Evolutionary conservation across 1,284 basidiomycete species (phyloP), one percentile per base, ranked within the genome.

Genomic region (Rhodotorula sp.): DNA sequence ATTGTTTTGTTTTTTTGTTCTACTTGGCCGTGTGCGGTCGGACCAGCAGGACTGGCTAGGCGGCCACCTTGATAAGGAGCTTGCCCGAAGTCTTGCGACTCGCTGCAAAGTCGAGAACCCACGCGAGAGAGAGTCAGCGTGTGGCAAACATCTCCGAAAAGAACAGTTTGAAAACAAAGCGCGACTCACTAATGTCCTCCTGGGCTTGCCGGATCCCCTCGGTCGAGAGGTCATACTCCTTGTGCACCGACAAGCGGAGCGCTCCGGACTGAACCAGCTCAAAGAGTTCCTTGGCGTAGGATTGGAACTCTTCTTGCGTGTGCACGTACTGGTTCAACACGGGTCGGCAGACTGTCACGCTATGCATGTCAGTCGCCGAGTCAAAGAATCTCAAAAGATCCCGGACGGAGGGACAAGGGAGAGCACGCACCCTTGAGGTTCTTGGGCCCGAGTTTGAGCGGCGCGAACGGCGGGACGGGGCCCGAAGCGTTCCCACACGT

Each of bases 401-500:
- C 34, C 34, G 6, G 34, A 34, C 34, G 34, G 34, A 34, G 34
- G 34, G 34, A 34, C 34, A 6, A 34, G 34, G 34, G 34, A 34
- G 1, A 7, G 34, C 34, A 34, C 34, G 57, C 43, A 75, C 77
- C 67, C 71, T 89, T 92, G 76, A 95, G 80, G 77, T 95, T 95
- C 84, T 95, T 98, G 73, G 88, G 84, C 0, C 85, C 84, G 28
- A 97, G 86, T 78, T 88, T 90, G 69, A 93, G 83, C 0, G 89
- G 86, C 2, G 89, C 81, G 78, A 95, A 88, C 0, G 91, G 77
- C 16, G 81, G 76, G 15, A 81, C 80, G 18, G 89, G 82, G 5
- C 93, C 95, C 18, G 91, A 94, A 0, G 95, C 92, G 79, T 97
- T 97, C 0, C 95, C 95, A 65, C 94, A 88, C 15, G 88, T 89